Evolutionary conservation across 148 eudicot genomes (phyloP), one percentile per base, ranked within the genome.

Genomic region (Rhododendron ovatum): DNA sequence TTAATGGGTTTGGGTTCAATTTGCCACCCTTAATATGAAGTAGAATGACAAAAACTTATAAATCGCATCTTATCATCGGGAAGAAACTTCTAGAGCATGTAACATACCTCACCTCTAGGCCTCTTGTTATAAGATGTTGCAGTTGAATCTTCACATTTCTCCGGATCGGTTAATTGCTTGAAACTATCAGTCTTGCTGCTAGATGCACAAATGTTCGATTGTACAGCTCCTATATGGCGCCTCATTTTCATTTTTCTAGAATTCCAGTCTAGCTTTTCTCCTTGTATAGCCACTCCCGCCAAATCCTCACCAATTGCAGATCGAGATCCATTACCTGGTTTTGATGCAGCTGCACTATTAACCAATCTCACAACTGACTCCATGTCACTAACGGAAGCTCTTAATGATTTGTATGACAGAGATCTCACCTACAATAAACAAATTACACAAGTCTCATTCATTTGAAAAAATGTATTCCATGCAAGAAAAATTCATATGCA

Each of bases 361-460:
- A 81, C 51, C 84, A 86, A 65, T 65, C 87, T 81, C 79, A 81
- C 67, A 37, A 69, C 80, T 10, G 80, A 86, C 71, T 80, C 84
- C 78, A 86, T 86, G 84, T 86, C 87, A 35, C 53, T 50, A 50
- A 81, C 65, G 51, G 67, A 81, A 86, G 84, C 71, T 81, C 67
- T 22, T 30, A 86, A 86, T 33, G 84, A 61, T 7, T 80, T 48
- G 50, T 51, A 5, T 35, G 87, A 81, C 80, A 86, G 81, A 7
- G 84, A 86, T 69, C 80, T 69, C 47, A 51, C 87, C 87, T 86
- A 37, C 37, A 81, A 59, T 47, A 11, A 80, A 81, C 80, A 86
- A 45, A 61, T 53, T 43, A 41, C 41, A 48, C 20, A 80, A 80
- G 82, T 51, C 22, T 26, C 82, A 50, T 5, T 80, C 63, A 80